A percentile compares a stretch with the other conserved stretches of the same genome.
Evolutionary conservation across 306 rosid species (phyloP).

Genomic region (peach (Prunus persica)): Prunus_persica_NCBIv2 NC_034009.1:35855001-35855500

Average conservation of each 20-base stretch:
- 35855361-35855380: background rate
- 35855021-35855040: constrained; percentile 81
- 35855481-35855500: too few relatives aligned
- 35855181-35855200: constrained; percentile 14
- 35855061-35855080: constrained; percentile 83
- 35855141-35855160: constrained; percentile 48
- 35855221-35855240: constrained; percentile 5
- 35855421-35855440: too few relatives aligned
- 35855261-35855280: too few relatives aligned
- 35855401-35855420: too few relatives aligned
- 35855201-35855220: constrained; percentile 9
- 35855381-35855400: too few relatives aligned
- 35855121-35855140: constrained; percentile 75
- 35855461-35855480: too few relatives aligned
- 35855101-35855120: constrained; percentile 84
- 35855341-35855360: background rate
- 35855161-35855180: constrained; percentile 40
- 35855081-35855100: constrained; percentile 60
- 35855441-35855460: too few relatives aligned
- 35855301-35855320: too few relatives aligned
- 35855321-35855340: background rate
- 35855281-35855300: too few relatives aligned
- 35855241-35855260: too few relatives aligned
- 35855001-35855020: constrained; percentile 97
- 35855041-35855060: constrained; percentile 82